Percentiles rank a stretch among this genome's conserved stretches.
Conservation (phyloP, 2,329 filamentous ascomycete species). For the Fonsecaea multimorphosa region DNA sequence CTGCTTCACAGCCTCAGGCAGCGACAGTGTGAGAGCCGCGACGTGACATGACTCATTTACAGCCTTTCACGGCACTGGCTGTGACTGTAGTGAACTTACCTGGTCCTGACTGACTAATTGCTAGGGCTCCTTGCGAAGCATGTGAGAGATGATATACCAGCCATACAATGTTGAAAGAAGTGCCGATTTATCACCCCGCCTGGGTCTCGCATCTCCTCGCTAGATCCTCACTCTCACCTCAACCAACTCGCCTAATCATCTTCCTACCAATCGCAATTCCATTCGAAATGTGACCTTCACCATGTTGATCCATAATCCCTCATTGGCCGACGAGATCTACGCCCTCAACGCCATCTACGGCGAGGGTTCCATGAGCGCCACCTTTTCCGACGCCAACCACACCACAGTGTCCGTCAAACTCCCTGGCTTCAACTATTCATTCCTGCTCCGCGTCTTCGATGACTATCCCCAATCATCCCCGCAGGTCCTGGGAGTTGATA, state of each 20-base stretch:
- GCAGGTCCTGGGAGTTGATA: slow-evolving; percentile 20
- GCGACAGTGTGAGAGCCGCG: too few relatives aligned
- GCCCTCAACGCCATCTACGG: slow-evolving; percentile 29
- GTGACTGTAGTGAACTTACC: too few relatives aligned
- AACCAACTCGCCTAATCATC: too few relatives aligned
- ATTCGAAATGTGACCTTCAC: not conserved
- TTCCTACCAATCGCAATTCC: not conserved
- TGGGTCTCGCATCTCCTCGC: not conserved
- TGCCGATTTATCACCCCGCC: too few relatives aligned
- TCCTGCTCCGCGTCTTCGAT: slow-evolving; percentile 19
- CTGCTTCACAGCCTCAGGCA: too few relatives aligned
- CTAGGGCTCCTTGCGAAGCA: too few relatives aligned
- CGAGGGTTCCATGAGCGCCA: slow-evolving; percentile 4
- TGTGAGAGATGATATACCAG: too few relatives aligned
- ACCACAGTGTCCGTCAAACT: slow-evolving; percentile 18
- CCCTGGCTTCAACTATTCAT: slow-evolving; percentile 12
- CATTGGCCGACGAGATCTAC: slow-evolving; percentile 18
- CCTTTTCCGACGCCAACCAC: slow-evolving; percentile 17
- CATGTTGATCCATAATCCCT: slow-evolving; percentile 12
- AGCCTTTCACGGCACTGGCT: too few relatives aligned
- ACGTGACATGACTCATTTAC: too few relatives aligned
- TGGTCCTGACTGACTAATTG: too few relatives aligned
- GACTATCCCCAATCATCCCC: slow-evolving; percentile 16
- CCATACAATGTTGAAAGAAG: too few relatives aligned
- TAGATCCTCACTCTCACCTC: too few relatives aligned